Conservation (phyloP, 257 asterid species). For the Oldenlandia corymbosa region DNA sequence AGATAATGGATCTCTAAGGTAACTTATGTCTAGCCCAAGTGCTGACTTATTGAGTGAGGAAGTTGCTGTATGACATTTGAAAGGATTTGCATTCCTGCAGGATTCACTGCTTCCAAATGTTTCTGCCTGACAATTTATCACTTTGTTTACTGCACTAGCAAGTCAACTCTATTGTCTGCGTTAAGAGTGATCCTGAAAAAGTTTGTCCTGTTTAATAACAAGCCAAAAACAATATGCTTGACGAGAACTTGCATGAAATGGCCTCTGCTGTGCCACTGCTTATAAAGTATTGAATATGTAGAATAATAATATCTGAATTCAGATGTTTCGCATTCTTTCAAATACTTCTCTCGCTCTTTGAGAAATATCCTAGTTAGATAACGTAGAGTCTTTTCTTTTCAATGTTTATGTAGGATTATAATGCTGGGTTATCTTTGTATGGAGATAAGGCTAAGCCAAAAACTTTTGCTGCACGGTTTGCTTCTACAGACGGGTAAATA, state of each 20-base stretch:
- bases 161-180: background rate
- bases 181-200: background rate
- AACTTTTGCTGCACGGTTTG: slow-evolving; percentile 87
- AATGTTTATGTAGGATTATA: slow-evolving; percentile 50
- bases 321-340: slow-evolving; percentile 1
- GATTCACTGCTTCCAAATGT: background rate
- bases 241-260: background rate
- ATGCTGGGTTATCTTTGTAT: slow-evolving; percentile 79
- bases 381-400: background rate
- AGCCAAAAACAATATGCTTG: background rate
- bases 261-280: background rate
- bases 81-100: background rate
- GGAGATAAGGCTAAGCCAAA: slow-evolving; percentile 94
- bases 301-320: background rate
- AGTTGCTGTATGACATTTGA: background rate
- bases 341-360: background rate
- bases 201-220: background rate
- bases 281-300: background rate
- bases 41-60: background rate
- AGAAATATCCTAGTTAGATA: background rate
- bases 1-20: background rate
- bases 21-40: background rate
- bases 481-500: slow-evolving; percentile 79
- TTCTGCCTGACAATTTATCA: background rate
- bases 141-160: background rate